Percentiles rank a stretch among this genome's conserved stretches.
Conservation (phyloP, 495 filamentous ascomycete species). For the Podospora comata region DNA sequence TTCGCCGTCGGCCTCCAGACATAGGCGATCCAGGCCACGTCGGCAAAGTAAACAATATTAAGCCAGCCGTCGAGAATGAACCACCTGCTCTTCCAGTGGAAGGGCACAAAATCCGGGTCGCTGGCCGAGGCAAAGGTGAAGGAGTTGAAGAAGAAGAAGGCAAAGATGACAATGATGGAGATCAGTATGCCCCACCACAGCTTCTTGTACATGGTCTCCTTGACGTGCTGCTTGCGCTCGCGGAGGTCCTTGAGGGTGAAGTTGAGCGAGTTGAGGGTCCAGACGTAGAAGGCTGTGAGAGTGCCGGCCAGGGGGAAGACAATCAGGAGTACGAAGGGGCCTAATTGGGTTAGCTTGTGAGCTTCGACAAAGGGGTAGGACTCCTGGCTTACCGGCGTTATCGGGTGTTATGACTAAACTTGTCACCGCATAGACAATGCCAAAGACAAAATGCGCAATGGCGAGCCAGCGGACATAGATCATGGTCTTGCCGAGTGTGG, state of each 20-base stretch:
- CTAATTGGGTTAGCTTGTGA: slow-evolving; percentile 35
- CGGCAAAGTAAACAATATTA: slow-evolving; percentile 91
- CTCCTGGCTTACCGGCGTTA: slow-evolving; percentile 42
- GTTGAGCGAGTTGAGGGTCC: slow-evolving; percentile 95
- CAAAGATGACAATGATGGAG: slow-evolving; percentile 92
- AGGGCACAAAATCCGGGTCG: slow-evolving; percentile 84
- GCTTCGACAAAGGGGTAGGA: slow-evolving; percentile 21
- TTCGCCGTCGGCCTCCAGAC: slow-evolving; percentile 96
- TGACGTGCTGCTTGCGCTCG: slow-evolving; percentile 89
- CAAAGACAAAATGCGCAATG: slow-evolving; percentile 89
- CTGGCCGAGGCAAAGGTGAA: slow-evolving; percentile 82
- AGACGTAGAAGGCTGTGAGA: slow-evolving; percentile 95
- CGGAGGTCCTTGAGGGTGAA: slow-evolving; percentile 91
- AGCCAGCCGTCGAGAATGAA: slow-evolving; percentile 98
- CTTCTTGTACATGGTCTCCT: slow-evolving; percentile 95
- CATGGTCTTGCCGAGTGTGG: slow-evolving; percentile 89
- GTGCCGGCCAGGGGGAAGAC: slow-evolving; percentile 90
- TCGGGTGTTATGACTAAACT: slow-evolving; percentile 86
- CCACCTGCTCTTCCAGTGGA: slow-evolving; percentile 95
- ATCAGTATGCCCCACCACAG: slow-evolving; percentile 96
- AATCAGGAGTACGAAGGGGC: slow-evolving; percentile 90
- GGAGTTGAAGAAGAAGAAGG: slow-evolving; percentile 92
- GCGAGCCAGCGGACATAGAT: slow-evolving; percentile 88
- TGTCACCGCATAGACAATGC: slow-evolving; percentile 86
- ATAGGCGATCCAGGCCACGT: slow-evolving; percentile 91